Percentiles rank a stretch among this genome's conserved stretches.
phyloP scores from a whole-genome alignment of 192 early-diverging fungal species.

The Thamnidium elegans region DNA sequence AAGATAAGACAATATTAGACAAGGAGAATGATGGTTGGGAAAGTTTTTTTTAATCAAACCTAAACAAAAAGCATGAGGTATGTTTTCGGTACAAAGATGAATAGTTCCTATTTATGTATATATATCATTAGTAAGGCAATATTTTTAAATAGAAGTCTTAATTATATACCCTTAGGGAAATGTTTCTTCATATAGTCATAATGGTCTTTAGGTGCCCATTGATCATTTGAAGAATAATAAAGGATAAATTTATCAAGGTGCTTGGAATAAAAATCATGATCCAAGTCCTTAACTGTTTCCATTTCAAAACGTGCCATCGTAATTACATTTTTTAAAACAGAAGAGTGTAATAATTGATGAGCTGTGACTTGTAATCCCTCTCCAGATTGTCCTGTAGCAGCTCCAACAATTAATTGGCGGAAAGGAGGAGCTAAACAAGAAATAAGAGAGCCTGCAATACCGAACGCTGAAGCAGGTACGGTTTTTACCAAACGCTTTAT shows the following conservation, averaged over 20 bases:
- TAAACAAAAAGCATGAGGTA: slow-evolving; percentile 83
- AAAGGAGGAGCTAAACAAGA: slow-evolving; percentile 41
- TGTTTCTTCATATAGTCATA: slow-evolving; percentile 60
- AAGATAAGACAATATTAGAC: background rate
- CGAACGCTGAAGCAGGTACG: slow-evolving; percentile 27
- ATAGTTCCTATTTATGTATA: slow-evolving; percentile 31
- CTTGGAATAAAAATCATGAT: slow-evolving; percentile 57
- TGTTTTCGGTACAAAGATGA: slow-evolving; percentile 63
- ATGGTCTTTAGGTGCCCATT: slow-evolving; percentile 74
- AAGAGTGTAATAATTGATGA: slow-evolving; percentile 62
- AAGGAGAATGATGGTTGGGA: background rate
- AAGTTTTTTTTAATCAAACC: slow-evolving; percentile 28
- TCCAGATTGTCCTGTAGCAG: slow-evolving; percentile 38
- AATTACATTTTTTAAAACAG: slow-evolving; percentile 61
- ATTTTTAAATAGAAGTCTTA: background rate
- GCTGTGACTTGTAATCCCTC: slow-evolving; percentile 56
- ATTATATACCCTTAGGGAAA: slow-evolving; percentile 59
- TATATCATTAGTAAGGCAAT: background rate
- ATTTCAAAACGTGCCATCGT: slow-evolving; percentile 75
- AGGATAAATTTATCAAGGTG: slow-evolving; percentile 66
- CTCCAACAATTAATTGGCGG: slow-evolving; percentile 31
- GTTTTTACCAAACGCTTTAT: slow-evolving; percentile 16
- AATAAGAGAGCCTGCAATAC: slow-evolving; percentile 24
- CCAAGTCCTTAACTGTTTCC: slow-evolving; percentile 61
- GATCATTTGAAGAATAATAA: slow-evolving; percentile 74